Conservation (phyloP, 1,284 basidiomycete species). For the Pyrrhoderma lamaoense region DNA sequence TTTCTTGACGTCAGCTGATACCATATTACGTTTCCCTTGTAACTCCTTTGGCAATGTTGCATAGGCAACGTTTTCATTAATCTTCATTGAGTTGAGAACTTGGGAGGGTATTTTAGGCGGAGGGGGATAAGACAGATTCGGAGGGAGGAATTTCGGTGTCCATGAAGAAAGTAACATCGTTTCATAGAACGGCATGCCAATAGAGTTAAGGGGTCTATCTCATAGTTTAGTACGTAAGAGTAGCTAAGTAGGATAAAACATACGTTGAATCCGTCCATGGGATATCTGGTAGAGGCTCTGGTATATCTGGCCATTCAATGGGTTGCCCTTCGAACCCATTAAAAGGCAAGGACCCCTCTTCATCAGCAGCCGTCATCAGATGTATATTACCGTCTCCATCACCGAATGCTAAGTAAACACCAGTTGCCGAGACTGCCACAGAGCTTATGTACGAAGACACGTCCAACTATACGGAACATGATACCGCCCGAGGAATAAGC, state of each 20-base stretch:
- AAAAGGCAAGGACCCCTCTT: conserved; percentile 65
- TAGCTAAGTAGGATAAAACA: conserved; percentile 24
- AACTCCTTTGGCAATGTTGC: conserved; percentile 80
- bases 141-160: conserved; percentile 46
- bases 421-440: conserved; percentile 77
- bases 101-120: conserved; percentile 75
- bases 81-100: conserved; percentile 72
- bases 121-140: conserved; percentile 45
- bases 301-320: conserved; percentile 77
- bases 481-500: not conserved
- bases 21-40: conserved; percentile 75
- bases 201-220: conserved; percentile 73
- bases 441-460: conserved; percentile 72
- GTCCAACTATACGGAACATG: conserved; percentile 43
- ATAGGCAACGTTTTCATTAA: conserved; percentile 86
- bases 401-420: conserved; percentile 88
- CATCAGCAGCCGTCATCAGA: conserved; percentile 69
- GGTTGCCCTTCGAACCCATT: conserved; percentile 85
- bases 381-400: conserved; percentile 85
- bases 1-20: conserved; percentile 42
- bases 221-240: not conserved
- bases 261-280: conserved; percentile 80
- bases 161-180: conserved; percentile 76
- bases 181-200: conserved; percentile 89
- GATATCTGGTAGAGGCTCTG: conserved; percentile 63